Base-by-base conservation (phyloP, 192 early-diverging fungal genomes). In the Backusella macrospora region DNA sequence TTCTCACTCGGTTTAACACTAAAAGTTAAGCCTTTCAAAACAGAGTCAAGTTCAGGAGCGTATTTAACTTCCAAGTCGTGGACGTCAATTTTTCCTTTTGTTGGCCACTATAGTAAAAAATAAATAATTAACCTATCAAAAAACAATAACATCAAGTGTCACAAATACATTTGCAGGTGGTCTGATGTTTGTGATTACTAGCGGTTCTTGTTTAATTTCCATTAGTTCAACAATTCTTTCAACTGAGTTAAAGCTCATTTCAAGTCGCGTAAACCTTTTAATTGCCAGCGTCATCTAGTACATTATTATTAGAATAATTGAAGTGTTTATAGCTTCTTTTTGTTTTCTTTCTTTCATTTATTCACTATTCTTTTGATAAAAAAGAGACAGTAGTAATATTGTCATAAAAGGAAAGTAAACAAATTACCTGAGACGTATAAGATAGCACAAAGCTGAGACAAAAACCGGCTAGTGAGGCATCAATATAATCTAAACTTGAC, bases 191-290 rank as follows among this genome's bases (percentile, higher is more conserved):
- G 90, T 83, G 34, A 92, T 75, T 37, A 87, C 82, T 14, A 89
- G 76, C 0, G 88, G 80, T 76, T 99, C 97, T 75, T 97, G 91
- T 23, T 92, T 92, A 72, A 96, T 85, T 10, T 83, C 80, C 71
- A 92, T 69, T 64, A 95, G 96, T 81, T 97, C 95, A 63, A 87
- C 77, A 39, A 96, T 82, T 3, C 96, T 89, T 84, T 98, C 97
- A 3, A 96, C 93, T 13, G 90, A 83, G 77, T 93, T 95, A 83
- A 95, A 85, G 73, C 77, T 86, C 86, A 96, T 91, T 77, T 96
- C 95, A 85, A 94, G 89, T 72, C 90, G 82, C 18, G 85, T 87
- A 73, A 89, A 91, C 49, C 85, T 59, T 43, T 67, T 45, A 15
- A 95, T 86, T 16, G 88, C 76, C 90, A 91, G 91, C 65, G 87